These are phyloP conservation scores for Paratinospora sagittata DNA, from an alignment of 164 flowering plant genomes.

Conservation along the genomic window DNA sequence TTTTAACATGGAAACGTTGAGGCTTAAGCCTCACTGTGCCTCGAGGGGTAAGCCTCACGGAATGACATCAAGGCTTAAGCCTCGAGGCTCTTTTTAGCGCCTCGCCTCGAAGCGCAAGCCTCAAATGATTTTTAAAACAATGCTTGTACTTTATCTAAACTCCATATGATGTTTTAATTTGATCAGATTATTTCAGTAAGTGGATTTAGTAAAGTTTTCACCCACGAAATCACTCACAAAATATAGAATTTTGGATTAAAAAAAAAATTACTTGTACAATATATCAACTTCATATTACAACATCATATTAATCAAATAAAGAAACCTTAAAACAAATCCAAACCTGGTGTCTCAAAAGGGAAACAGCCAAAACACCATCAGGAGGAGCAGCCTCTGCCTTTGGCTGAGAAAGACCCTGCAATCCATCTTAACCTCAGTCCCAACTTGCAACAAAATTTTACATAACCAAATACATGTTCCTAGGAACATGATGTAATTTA, in stretches of 20 bases:
- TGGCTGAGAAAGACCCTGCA: conserved; percentile 82
- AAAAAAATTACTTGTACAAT: neutral
- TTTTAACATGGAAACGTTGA: too few species aligned
- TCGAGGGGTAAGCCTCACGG: too few species aligned
- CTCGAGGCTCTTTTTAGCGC: too few species aligned
- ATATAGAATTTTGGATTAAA: neutral
- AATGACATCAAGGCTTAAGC: too few species aligned
- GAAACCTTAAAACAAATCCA: conserved; percentile 3
- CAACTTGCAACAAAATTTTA: too few species aligned
- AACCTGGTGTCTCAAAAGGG: conserved; percentile 92
- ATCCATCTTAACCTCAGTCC: conserved; percentile 9
- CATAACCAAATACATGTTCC: neutral
- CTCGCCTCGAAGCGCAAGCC: too few species aligned
- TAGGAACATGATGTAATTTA: neutral
- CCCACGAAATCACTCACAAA: neutral
- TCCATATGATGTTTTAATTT: too few species aligned
- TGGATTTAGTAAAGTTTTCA: neutral
- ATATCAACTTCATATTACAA: neutral
- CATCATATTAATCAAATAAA: neutral
- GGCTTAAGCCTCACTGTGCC: too few species aligned
- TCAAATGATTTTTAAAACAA: too few species aligned
- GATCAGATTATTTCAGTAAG: too few species aligned
- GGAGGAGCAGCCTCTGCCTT: conserved; percentile 69
- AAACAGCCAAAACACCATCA: conserved; percentile 67
- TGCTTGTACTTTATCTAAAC: too few species aligned